These are phyloP conservation scores for Stagonosporopsis chrysanthemi DNA, from an alignment of 2,329 filamentous ascomycete genomes.

Conservation along the genomic window DNA sequence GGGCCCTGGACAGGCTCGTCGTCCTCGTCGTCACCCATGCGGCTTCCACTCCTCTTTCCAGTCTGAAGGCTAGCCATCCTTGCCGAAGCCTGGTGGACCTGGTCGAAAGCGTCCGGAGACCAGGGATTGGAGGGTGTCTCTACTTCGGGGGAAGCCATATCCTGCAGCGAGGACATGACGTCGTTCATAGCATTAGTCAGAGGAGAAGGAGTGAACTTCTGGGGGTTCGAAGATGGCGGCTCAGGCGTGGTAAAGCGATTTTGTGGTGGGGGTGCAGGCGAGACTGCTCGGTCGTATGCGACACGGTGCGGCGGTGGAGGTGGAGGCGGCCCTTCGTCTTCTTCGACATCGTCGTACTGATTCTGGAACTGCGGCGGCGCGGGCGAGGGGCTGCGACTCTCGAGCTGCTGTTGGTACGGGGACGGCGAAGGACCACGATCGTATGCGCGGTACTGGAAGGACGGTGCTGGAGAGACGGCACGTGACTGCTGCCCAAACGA, in stretches of 20 bases:
- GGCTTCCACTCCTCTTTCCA: conserved; percentile 71
- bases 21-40: conserved; percentile 48
- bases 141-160: conserved; percentile 72
- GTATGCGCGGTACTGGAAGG: conserved; percentile 45
- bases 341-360: conserved; percentile 26
- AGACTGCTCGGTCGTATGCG: conserved; percentile 55
- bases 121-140: conserved; percentile 74
- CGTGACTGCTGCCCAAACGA: conserved; percentile 39
- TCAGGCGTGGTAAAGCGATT: conserved; percentile 66
- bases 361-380: conserved; percentile 38
- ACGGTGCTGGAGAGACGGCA: conserved; percentile 43
- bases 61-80: conserved; percentile 65
- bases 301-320: conserved; percentile 82
- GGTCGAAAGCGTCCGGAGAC: conserved; percentile 87
- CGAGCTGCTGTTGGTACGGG: conserved; percentile 39
- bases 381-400: conserved; percentile 39
- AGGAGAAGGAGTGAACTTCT: conserved; percentile 78
- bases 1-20: conserved; percentile 68
- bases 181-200: conserved; percentile 96
- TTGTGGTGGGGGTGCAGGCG: conserved; percentile 42
- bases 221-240: conserved; percentile 64
- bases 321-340: conserved; percentile 75
- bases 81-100: conserved; percentile 55
- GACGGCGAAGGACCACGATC: conserved; percentile 53
- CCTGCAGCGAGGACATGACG: conserved; percentile 93